Evolutionary conservation across 2,329 filamentous ascomycete genomes (phyloP), one percentile per base, ranked within the genome.

Genomic region (Byssothecium circinans): DNA sequence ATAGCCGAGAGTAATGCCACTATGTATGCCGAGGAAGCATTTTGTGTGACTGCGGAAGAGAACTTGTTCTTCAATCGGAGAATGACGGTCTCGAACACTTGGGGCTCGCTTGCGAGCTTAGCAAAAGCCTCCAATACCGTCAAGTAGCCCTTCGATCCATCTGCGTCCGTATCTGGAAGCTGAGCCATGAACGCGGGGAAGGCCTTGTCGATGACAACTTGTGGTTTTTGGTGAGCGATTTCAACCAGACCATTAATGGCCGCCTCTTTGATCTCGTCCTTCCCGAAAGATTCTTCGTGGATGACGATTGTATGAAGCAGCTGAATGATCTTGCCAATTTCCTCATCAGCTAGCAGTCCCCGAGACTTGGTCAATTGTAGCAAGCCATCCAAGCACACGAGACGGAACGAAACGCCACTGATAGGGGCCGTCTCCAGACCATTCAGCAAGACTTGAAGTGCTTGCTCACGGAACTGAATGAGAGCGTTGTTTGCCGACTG

Each of bases 171-270:
- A 50, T 84, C 83, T 1, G 84, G 85, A 3, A 88, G 68, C 32
- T 81, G 79, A 3, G 83, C 82, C 67, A 87, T 78, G 61, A 87
- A 85, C 4, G 81, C 81, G 20, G 84, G 84, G 57, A 87, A 82
- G 0, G 83, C 82, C 47, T 83, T 83, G 38, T 85, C 79, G 58
- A 85, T 80, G 22, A 87, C 81, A 10, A 84, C 69, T 38, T 79
- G 76, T 15, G 84, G 81, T 57, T 83, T 84, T 49, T 82, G 76
- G 50, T 80, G 80, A 6, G 84, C 84, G 34, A 87, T 78, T 27
- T 83, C 78, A 3, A 81, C 76, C 36, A 88, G 74, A 19, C 79
- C 78, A 27, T 74, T 69, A 49, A 86, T 80, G 5, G 83, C 81
- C 51, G 81, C 77, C 49, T 78, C 75, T 52, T 82, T 82, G 27